These are phyloP conservation scores for Colletotrichum cuscutae DNA, from an alignment of 2,329 filamentous ascomycete species.

Conservation along the genomic window DNA sequence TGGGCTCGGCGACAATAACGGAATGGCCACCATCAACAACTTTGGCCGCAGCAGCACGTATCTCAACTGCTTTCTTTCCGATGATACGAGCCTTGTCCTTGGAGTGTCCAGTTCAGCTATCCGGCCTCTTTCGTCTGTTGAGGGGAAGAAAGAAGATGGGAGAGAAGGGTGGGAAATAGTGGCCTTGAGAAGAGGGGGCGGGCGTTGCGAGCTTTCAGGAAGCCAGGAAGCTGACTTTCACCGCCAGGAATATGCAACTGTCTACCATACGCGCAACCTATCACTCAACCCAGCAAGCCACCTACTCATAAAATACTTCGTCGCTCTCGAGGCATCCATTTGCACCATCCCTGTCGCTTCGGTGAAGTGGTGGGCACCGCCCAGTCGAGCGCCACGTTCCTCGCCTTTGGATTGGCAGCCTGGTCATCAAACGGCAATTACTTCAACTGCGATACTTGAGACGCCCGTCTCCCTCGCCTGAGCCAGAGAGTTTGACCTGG, in stretches of 20 bases:
- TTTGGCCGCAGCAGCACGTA: conserved; percentile 14
- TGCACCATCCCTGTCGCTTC: conserved; percentile 28
- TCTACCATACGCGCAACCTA: conserved; percentile 7
- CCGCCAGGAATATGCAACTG: conserved; percentile 8
- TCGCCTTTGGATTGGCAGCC: conserved; percentile 28
- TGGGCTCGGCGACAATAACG: neutral
- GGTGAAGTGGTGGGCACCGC: conserved; percentile 25
- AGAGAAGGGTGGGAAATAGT: neutral
- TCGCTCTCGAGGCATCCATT: conserved; percentile 19
- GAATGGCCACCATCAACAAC: conserved; percentile 4
- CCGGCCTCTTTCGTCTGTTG: neutral
- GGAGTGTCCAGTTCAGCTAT: neutral
- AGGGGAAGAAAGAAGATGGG: neutral
- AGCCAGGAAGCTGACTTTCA: conserved; percentile 5
- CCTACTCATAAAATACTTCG: conserved; percentile 4
- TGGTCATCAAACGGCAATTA: conserved; percentile 10
- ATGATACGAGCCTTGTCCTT: neutral
- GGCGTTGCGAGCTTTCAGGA: neutral
- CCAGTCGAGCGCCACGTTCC: neutral
- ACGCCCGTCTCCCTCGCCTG: neutral
- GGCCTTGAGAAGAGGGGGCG: neutral
- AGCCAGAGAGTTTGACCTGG: neutral
- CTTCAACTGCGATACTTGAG: neutral
- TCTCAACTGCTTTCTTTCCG: neutral
- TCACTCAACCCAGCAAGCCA: conserved; percentile 20